phyloP scores from a whole-genome alignment of 31 red algal species.

The Porphyra umbilicalis region DNA sequence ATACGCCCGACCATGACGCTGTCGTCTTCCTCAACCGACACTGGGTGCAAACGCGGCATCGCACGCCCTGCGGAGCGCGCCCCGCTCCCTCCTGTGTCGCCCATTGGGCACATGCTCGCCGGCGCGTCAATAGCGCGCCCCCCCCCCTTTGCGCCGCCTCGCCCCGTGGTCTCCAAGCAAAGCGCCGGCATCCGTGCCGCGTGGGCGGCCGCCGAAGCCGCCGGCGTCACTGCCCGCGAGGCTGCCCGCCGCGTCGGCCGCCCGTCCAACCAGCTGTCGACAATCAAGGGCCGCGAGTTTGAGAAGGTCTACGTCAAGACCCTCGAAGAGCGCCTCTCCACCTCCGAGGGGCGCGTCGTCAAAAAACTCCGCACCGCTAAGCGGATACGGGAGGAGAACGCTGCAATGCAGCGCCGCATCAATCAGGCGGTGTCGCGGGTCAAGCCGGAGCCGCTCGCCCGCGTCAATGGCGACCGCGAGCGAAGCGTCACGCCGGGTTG shows the following conservation, averaged over 20 bases:
- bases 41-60: too few relatives aligned
- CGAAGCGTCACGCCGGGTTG: neutral
- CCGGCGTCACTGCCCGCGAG: neutral
- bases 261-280: neutral
- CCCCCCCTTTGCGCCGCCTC: too few relatives aligned
- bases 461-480: neutral
- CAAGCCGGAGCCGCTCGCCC: neutral
- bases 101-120: too few relatives aligned
- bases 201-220: neutral
- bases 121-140: too few relatives aligned
- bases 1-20: too few relatives aligned
- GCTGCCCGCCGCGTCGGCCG: neutral
- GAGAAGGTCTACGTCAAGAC: neutral
- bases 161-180: too few relatives aligned
- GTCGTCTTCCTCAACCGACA: too few relatives aligned
- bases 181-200: too few relatives aligned
- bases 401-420: too few relatives aligned
- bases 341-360: neutral
- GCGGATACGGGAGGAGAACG: neutral
- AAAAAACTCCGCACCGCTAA: neutral
- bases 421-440: too few relatives aligned
- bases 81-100: too few relatives aligned
- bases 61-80: too few relatives aligned
- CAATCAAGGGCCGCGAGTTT: neutral
- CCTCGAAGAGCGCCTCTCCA: neutral